Evolutionary conservation across 768 basidiomycete species (phyloP).

Genomic region (Suillus sp.): DNA sequence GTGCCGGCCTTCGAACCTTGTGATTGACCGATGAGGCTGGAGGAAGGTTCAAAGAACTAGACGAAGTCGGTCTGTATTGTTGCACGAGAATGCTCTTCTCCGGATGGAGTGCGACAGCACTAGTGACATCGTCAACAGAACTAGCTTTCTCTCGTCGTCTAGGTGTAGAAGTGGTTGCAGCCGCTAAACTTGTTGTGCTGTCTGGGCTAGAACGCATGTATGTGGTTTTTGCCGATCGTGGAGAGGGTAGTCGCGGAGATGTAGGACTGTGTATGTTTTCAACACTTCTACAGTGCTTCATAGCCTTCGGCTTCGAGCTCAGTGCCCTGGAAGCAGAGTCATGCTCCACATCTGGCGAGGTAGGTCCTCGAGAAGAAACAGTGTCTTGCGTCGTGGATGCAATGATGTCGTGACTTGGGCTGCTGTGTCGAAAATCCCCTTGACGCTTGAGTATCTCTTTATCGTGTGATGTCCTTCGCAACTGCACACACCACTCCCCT

Average conservation of each 20-base stretch:
- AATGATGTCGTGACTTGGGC: constrained; percentile 46
- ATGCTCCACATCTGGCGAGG: constrained; percentile 21
- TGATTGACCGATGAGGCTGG: constrained; percentile 21
- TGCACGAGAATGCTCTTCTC: constrained; percentile 24
- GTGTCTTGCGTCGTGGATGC: constrained; percentile 42
- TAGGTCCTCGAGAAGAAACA: constrained; percentile 19
- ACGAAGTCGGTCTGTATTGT: constrained; percentile 22
- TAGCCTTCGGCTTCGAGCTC: constrained; percentile 41
- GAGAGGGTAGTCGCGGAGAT: constrained; percentile 28
- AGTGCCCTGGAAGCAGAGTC: constrained; percentile 19
- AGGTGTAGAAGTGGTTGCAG: constrained; percentile 20
- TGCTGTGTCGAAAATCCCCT: constrained; percentile 36
- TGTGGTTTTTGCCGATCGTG: constrained; percentile 38
- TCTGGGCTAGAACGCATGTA: constrained; percentile 44
- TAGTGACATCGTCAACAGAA: constrained; percentile 30
- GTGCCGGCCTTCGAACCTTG: constrained; percentile 53
- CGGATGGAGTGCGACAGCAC: constrained; percentile 14
- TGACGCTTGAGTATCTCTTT: constrained; percentile 32
- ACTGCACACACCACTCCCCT: constrained; percentile 83
- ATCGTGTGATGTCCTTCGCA: constrained; percentile 45
- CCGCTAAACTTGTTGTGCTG: constrained; percentile 36
- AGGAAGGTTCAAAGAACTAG: constrained; percentile 21
- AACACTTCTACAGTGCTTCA: constrained; percentile 69
- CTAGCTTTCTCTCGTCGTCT: constrained; percentile 29
- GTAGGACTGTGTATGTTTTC: constrained; percentile 50